These are phyloP conservation scores for Rhynchosporium secalis DNA, from an alignment of 2,329 filamentous ascomycete species.

Conservation along the genomic window DNA sequence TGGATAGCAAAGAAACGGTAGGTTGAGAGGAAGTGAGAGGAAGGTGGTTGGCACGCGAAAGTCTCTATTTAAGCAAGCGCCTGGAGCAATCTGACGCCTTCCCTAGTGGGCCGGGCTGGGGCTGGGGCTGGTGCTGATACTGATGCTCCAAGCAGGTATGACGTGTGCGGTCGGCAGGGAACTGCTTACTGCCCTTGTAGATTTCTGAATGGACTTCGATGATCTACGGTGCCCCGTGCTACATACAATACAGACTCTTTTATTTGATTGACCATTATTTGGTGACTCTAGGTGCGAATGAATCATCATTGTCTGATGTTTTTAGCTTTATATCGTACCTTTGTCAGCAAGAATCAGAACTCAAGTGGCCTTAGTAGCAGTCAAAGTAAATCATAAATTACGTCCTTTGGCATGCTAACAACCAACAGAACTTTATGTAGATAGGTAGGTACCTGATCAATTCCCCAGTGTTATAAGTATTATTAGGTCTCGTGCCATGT, in stretches of 20 bases:
- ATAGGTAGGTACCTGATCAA: too few relatives aligned
- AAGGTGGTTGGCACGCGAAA: neutral
- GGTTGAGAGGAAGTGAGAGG: too few relatives aligned
- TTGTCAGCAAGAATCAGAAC: too few relatives aligned
- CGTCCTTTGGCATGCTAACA: too few relatives aligned
- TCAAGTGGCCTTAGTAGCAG: too few relatives aligned
- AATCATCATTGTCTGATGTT: neutral
- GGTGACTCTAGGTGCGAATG: neutral
- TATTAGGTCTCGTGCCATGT: too few relatives aligned
- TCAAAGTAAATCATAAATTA: too few relatives aligned
- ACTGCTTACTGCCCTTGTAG: neutral
- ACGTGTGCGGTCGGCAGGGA: constrained; percentile 12
- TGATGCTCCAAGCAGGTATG: constrained; percentile 6
- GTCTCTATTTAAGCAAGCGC: constrained; percentile 12
- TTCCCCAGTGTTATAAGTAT: too few relatives aligned
- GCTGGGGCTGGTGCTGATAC: too few relatives aligned
- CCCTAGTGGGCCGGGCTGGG: neutral
- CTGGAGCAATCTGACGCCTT: neutral
- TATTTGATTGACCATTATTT: neutral
- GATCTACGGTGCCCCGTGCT: neutral
- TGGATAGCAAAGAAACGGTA: neutral
- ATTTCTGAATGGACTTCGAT: neutral
- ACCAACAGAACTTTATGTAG: too few relatives aligned
- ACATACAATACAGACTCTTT: neutral
- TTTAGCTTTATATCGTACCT: too few relatives aligned